Evolutionary conservation across 2,329 filamentous ascomycete species (phyloP), one percentile per base, ranked within the genome.

Genomic region (Dothistroma pini): DNA sequence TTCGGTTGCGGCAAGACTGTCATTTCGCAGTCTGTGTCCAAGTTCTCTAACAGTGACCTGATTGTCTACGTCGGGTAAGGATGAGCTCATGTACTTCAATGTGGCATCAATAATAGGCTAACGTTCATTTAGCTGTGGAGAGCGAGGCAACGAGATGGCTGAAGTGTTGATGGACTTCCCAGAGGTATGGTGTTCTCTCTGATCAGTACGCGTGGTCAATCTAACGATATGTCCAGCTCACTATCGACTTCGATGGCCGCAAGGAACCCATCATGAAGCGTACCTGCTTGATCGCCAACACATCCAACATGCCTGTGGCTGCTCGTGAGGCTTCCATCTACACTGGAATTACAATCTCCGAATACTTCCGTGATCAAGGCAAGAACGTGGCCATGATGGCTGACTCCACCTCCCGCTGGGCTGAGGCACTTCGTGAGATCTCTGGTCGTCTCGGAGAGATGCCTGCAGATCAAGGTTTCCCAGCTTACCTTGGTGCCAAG

Each of bases 141-240:
- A 99, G 80, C 90, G 95, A 71, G 95, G 95, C 69, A 99, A 99
- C 75, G 95, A 99, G 80, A 99, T 99, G 95, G 95, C 95, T 66
- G 95, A 99, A 84, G 95, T 99, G 70, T 84, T 99, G 84, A 97
- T 97, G 90, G 95, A 99, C 79, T 99, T 99, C 84, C 95, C 95
- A 62, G 93, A 97, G 75, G 83, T 85, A 74, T 61, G 31, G 19
- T 11, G 60, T 21, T n/a, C 6, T 34, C 19, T n/a, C 16, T 12
- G 19, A 1, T 16, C n/a, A 35, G 44, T 49, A 2, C 7, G 21
- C 16, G 14, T 19, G 29, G 41, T 41, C 31, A 11, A 48, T 11
- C 44, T 56, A 16, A 57, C 38, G 32, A 44, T 1, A 57, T 31
- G 12, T n/a, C 53, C 69, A 84, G 84, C 90, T 99, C 68, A 90